Evolutionary conservation across 257 asterid genomes (phyloP), one percentile per base, ranked within the genome.

Genomic region (Dorcoceras hygrometricum): DNA sequence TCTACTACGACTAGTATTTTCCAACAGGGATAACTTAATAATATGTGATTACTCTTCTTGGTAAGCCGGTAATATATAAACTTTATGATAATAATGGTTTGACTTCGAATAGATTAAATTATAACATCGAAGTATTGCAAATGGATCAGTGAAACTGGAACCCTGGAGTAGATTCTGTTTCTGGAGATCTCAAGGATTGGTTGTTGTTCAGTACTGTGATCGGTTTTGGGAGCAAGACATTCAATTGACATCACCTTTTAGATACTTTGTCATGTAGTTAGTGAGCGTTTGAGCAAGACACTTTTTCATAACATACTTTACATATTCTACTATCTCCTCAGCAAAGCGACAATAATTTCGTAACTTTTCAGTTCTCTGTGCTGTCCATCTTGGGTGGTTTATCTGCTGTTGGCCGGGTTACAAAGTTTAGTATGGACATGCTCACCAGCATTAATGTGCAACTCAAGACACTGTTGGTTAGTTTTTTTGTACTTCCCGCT

Each of bases 381-480:
- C 71, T 90, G 80, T 83, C 96, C 76, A 54, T 82, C 70, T 81
- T 94, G 58, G 96, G 87, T 60, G 83, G 78, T 70, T 76, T 83
- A 61, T 82, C 95, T 59, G 76, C 79, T 0, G 77, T 23, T 73
- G 82, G 83, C 53, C 81, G 61, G 62, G 83, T 68, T 76, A 71
- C 89, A 23, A 78, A 76, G 75, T 70, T 73, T 63, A 81, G 83
- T 57, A 12, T 72, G 80, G 95, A 86, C 81, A 81, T 78, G 86
- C 97, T 94, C 79, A 79, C 78, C 59, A 74, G 68, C 76, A 89
- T 89, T 71, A 88, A 77, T 76, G 59, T 81, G 76, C 97, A 86
- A 68, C 89, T 94, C 31, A 86, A 81, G 82, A 87, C 81, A 75
- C 88, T 94, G 58, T 67, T 82, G 87, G 99, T 94, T 69, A 80